These are phyloP conservation scores for Lyophyllum shimeji DNA, from an alignment of 768 basidiomycete species.

Conservation along the genomic window DNA sequence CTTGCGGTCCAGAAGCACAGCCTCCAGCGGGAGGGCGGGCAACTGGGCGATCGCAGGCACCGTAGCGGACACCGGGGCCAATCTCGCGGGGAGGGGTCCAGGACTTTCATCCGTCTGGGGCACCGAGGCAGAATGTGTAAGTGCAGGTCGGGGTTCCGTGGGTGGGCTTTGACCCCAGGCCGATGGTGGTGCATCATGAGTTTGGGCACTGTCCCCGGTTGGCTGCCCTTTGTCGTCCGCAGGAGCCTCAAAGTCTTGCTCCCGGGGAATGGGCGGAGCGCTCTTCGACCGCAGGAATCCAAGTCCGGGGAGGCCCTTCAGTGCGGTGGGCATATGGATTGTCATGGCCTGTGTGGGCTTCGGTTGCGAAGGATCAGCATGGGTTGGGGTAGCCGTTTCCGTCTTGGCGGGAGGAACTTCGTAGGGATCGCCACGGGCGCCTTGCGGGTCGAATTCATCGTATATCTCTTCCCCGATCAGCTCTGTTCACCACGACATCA, in stretches of 20 bases:
- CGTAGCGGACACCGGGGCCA: not conserved
- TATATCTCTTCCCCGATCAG: slow-evolving; percentile 93
- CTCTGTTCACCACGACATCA: slow-evolving; percentile 43
- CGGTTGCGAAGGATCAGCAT: slow-evolving; percentile 1
- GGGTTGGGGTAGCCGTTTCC: slow-evolving; percentile 12
- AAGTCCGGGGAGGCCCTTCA: slow-evolving; percentile 46
- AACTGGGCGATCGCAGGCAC: slow-evolving; percentile 33
- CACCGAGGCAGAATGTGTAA: not conserved
- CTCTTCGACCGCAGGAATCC: slow-evolving; percentile 55
- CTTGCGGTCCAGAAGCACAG: slow-evolving; percentile 64
- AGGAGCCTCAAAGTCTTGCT: slow-evolving; percentile 17
- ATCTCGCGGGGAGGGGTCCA: not conserved
- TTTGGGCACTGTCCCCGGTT: slow-evolving; percentile 11
- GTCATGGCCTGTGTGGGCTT: slow-evolving; percentile 22
- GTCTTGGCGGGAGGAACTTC: slow-evolving; percentile 28
- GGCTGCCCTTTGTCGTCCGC: slow-evolving; percentile 8
- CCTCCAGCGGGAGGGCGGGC: slow-evolving; percentile 63
- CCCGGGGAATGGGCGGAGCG: slow-evolving; percentile 56
- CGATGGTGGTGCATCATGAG: not conserved
- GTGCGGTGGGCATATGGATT: slow-evolving; percentile 37
- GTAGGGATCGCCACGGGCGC: slow-evolving; percentile 54
- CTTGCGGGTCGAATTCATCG: slow-evolving; percentile 85
- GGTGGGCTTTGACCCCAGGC: not conserved
- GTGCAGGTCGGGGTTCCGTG: not conserved
- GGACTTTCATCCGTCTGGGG: too few species aligned